Evolutionary conservation across 495 filamentous ascomycete genomes (phyloP), one percentile per base, ranked within the genome.

Genomic region (Lentithecium fluviatile): DNA sequence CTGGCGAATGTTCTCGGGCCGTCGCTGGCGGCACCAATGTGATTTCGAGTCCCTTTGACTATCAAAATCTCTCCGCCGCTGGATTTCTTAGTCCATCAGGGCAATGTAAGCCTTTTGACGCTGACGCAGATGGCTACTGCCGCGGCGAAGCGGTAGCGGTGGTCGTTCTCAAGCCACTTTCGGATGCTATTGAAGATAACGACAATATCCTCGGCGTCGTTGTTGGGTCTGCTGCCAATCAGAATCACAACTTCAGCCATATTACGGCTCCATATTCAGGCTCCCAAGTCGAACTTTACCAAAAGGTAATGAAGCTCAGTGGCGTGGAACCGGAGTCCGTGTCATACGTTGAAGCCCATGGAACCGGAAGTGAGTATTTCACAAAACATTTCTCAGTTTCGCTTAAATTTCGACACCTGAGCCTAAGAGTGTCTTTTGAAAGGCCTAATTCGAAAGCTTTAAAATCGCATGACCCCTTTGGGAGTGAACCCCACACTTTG

Each of bases 151-250:
- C 48, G 6, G 40, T 17, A 1, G 57, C 48, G 21, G 19, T 51
- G 4, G 38, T 82, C 1, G 61, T 80, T 1, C 49, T 82, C 5
- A 79, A 80, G 54, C 70, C 64, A 6, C 52, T 80, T 10, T 23
- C 58, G 3, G 64, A 69, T 5, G 79, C 79, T 0, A 25, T 79
- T 2, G 47, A 54, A 17, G 72, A 76, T 32, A 74, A 73, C 11
- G 76, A 83, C 67, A 65, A 70, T 0, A 76, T 83, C 24, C 71
- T 76, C 0, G 77, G 76, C 2, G 67, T 78, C 2, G 76, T 82
- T 24, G 65, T 70, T 21, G 66, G 70, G 8, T 64, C 72, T 0
- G 73, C 59, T 2, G 29, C 43, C n/a, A 77, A 77, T 54, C 54
- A 58, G 17, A 20, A 21, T 8, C 1, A 24, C 66, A 74, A 70